Evolutionary conservation across 2,329 filamentous ascomycete species (phyloP).

Genomic region (Ophiocordyceps polyrhachis-furcata): DNA sequence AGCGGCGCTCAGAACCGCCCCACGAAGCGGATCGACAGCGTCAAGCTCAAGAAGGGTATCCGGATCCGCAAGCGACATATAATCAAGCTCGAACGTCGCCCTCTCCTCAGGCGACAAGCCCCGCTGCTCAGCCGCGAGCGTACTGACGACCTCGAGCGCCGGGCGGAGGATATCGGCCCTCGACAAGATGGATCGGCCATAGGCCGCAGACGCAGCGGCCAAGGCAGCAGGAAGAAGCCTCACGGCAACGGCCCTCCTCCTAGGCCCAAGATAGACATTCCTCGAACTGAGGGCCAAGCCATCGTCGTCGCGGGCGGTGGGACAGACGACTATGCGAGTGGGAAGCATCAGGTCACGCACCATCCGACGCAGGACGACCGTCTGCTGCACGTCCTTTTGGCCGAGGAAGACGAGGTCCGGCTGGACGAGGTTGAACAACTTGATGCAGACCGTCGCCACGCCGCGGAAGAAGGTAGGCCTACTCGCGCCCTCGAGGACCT

Average conservation of each 20-base stretch:
- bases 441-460: slow-evolving; percentile 92
- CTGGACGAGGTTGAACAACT: slow-evolving; percentile 32
- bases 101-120: slow-evolving; percentile 38
- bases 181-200: neutral
- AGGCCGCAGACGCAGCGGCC: neutral
- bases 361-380: slow-evolving; percentile 71
- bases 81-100: slow-evolving; percentile 68
- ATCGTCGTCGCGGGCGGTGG: slow-evolving; percentile 59
- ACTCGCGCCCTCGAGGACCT: slow-evolving; percentile 65
- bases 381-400: slow-evolving; percentile 96
- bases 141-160: slow-evolving; percentile 41
- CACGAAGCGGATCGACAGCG: slow-evolving; percentile 46
- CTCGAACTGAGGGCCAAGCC: slow-evolving; percentile 81
- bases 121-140: slow-evolving; percentile 41
- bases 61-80: slow-evolving; percentile 78
- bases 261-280: slow-evolving; percentile 75
- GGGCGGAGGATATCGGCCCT: slow-evolving; percentile 45
- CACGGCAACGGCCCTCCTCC: slow-evolving; percentile 52
- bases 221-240: neutral
- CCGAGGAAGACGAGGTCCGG: slow-evolving; percentile 75
- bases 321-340: slow-evolving; percentile 52
- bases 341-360: slow-evolving; percentile 74
- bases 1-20: slow-evolving; percentile 76
- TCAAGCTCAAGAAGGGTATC: slow-evolving; percentile 65
- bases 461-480: slow-evolving; percentile 92